A percentile compares a stretch with the other conserved stretches of the same genome.
phyloP scores from a whole-genome alignment of 805 yeast genomes.

The Suhomyces xylopsoci region DNA sequence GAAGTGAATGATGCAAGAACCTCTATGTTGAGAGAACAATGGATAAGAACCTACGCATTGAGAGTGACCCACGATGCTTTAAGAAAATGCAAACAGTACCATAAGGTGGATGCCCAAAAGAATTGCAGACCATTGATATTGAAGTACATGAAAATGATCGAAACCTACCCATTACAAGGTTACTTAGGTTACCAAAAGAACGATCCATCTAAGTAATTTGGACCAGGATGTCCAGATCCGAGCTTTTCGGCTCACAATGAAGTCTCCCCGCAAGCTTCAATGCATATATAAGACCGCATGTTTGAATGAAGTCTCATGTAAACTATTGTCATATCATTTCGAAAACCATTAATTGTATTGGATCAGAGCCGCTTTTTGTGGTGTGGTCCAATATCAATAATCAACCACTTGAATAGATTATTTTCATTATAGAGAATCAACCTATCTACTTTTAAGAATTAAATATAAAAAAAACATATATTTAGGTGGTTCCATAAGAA shows the following conservation, averaged over 20 bases:
- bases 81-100: constrained; percentile 70
- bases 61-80: constrained; percentile 70
- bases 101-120: constrained; percentile 50
- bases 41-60: constrained; percentile 65
- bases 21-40: constrained; percentile 76
- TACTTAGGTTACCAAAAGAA: constrained; percentile 85
- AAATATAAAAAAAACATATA: not conserved
- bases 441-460: not conserved
- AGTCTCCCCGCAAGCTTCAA: constrained; percentile 1
- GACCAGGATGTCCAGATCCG: not conserved
- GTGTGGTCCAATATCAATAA: not conserved
- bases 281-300: not conserved
- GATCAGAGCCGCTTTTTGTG: not conserved
- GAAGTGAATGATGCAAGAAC: constrained; percentile 72
- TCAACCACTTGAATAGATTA: not conserved
- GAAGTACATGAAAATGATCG: constrained; percentile 74
- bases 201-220: constrained; percentile 65
- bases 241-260: not conserved
- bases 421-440: not conserved
- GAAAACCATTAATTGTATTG: not conserved
- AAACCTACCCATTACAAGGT: constrained; percentile 65
- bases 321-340: constrained; percentile 2
- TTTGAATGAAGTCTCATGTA: not conserved
- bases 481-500: not conserved
- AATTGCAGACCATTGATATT: constrained; percentile 79